Base-by-base conservation (phyloP, 208 protist species). In the Porcisia hertigi region DNA sequence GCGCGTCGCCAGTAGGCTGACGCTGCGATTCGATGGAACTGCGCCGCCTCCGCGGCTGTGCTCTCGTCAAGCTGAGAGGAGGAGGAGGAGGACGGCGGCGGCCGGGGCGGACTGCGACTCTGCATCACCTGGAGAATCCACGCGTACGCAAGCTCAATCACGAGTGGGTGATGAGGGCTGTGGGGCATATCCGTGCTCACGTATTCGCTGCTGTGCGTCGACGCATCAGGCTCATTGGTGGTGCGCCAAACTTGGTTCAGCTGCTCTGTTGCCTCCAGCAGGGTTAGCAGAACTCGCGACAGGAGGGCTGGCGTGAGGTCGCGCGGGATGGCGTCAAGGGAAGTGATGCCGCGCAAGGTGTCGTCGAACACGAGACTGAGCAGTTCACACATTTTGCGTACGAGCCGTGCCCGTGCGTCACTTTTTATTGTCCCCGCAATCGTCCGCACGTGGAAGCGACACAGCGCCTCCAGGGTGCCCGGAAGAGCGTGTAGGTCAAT, bases 141-240 rank as follows among this genome's bases (percentile, higher is more conserved):
- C n/a, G 64, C 81, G 67, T 88, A 94, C 23, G 86, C 71, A 36
- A 94, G 64, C 71, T 91, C 84, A 34, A 91, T 78, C 45, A 94
- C 18, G 60, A 94, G 69, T 12, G 85, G 76, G 69, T 88, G 86
- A 34, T 71, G 47, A 4, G 77, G 63, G 1, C 8, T 18, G 0
- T 52, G 30, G 66, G 30, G 3, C 12, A 30, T 52, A 23, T 18
- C 20, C 7, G 39, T 52, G 63, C 3, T 9, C 4, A 23, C 14
- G 9, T 52, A 8, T 30, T 52, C 41, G 41, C 41, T 7, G 62
- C 62, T 6, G 62, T 18, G 39, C 39, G n/a, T 30, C 25, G 16
- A 71, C 47, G 47, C 16, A 20, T 54, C 20, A 16, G 55, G 3
- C 23, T 7, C 55, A 41, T 20, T 14, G 30, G 57, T n/a, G 39